A percentile compares a stretch with the other conserved stretches of the same genome.
Conservation (phyloP, 2,329 filamentous ascomycete genomes). For the Colletotrichum musae region DNA sequence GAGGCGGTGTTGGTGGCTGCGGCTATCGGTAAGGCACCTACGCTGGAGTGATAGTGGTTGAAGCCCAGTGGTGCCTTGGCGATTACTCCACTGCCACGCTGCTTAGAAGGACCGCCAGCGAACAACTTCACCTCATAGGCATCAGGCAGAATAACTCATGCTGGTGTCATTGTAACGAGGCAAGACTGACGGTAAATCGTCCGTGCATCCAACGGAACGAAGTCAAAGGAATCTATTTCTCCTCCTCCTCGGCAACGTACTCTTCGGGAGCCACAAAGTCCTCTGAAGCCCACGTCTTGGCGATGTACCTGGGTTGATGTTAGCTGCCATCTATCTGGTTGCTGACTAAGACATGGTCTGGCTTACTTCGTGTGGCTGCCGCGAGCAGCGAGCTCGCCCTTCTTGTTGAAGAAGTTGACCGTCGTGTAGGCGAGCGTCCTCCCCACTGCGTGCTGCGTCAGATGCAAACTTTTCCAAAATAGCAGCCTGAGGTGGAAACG, state of each 20-base stretch:
- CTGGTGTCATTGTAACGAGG: no score
- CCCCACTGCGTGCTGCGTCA: conserved; percentile 63
- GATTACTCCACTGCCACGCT: no score
- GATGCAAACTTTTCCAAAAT: background rate
- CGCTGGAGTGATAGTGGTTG: no score
- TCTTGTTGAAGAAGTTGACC: conserved; percentile 70
- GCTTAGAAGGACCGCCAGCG: no score
- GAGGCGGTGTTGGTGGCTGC: no score
- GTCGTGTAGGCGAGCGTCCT: conserved; percentile 74
- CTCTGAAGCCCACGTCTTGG: conserved; percentile 53
- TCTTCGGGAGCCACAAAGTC: conserved; percentile 55
- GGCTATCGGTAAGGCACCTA: no score
- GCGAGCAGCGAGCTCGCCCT: conserved; percentile 72
- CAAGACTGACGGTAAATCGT: no score
- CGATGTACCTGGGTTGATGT: conserved; percentile 56
- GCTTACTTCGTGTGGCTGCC: conserved; percentile 77
- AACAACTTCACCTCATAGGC: no score
- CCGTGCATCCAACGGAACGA: no score
- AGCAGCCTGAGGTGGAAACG: conserved; percentile 30
- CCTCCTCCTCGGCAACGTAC: conserved; percentile 50
- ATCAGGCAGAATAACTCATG: no score
- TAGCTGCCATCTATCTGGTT: background rate
- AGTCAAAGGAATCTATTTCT: background rate
- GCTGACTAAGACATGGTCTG: background rate
- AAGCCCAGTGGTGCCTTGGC: no score